A percentile compares a stretch with the other conserved stretches of the same genome.
Conservation (phyloP, 2,329 filamentous ascomycete genomes). For the Alternaria sp. region DNA sequence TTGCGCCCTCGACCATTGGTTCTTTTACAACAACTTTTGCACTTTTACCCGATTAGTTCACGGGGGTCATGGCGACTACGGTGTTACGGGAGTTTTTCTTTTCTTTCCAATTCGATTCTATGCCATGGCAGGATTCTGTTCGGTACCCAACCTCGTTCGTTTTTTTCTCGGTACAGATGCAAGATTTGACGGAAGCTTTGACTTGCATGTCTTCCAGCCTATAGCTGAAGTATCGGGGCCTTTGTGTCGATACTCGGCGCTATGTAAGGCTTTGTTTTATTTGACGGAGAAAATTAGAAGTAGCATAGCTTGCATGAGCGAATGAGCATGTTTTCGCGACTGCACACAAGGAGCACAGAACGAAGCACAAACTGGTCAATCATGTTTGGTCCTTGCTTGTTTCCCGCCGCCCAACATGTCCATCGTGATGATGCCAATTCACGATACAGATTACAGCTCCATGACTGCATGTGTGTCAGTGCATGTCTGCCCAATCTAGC, state of each 20-base stretch:
- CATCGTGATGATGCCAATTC: neutral
- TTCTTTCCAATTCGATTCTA: neutral
- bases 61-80: slow-evolving; percentile 1
- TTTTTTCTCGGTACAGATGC: neutral
- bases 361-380: neutral
- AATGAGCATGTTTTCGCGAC: neutral
- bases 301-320: slow-evolving; percentile 3
- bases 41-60: neutral
- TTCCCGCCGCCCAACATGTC: slow-evolving; percentile 3
- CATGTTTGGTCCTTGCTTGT: neutral
- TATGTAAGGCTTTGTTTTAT: slow-evolving; percentile 10
- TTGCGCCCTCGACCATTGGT: slow-evolving; percentile 10
- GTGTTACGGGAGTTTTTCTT: slow-evolving; percentile 11
- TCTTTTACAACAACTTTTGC: slow-evolving; percentile 1
- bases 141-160: neutral
- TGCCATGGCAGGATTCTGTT: slow-evolving; percentile 5
- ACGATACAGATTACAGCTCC: slow-evolving; percentile 2
- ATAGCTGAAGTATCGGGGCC: slow-evolving; percentile 8
- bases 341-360: slow-evolving; percentile 1
- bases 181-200: neutral
- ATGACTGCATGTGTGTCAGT: slow-evolving; percentile 6
- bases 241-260: slow-evolving; percentile 7
- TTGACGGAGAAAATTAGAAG: slow-evolving; percentile 5
- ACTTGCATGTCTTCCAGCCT: slow-evolving; percentile 3
- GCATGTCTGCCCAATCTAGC: slow-evolving; percentile 12